Conservation (phyloP, 371 early-diverging fungal species). For the Zychaea mexicana region DNA sequence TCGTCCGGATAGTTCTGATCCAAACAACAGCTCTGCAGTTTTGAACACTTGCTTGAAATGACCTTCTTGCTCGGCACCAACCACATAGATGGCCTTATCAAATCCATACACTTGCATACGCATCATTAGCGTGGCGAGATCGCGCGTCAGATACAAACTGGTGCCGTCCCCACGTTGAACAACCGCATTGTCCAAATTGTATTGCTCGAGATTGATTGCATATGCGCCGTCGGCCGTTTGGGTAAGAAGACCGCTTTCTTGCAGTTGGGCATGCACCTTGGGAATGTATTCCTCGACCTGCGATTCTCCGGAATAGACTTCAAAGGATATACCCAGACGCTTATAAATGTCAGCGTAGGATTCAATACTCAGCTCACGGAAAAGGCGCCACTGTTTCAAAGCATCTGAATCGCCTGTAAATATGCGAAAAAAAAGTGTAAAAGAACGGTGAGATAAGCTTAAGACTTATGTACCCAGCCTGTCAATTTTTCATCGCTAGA, state of each 20-base stretch:
- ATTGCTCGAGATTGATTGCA: constrained; percentile 70
- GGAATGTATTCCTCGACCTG: constrained; percentile 77
- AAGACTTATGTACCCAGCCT: background rate
- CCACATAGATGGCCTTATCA: constrained; percentile 91
- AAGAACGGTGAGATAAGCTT: background rate
- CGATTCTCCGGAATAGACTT: constrained; percentile 97
- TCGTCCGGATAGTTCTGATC: constrained; percentile 24
- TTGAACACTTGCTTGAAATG: constrained; percentile 96
- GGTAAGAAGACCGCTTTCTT: constrained; percentile 52
- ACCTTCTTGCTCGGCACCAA: constrained; percentile 87
- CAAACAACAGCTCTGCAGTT: constrained; percentile 70
- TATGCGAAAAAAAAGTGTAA: background rate
- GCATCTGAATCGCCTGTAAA: constrained; percentile 63
- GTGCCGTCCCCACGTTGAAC: constrained; percentile 87
- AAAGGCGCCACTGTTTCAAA: constrained; percentile 79
- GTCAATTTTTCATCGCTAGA: background rate
- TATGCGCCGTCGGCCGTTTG: constrained; percentile 72
- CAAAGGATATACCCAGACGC: constrained; percentile 90
- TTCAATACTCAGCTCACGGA: constrained; percentile 86
- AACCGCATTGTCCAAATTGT: constrained; percentile 75
- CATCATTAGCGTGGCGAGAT: constrained; percentile 90
- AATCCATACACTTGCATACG: constrained; percentile 80
- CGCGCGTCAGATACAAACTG: constrained; percentile 95
- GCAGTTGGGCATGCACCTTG: constrained; percentile 67
- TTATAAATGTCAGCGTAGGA: constrained; percentile 89